Evolutionary conservation across 148 eudicot genomes (phyloP).

Genomic region (Gaultheria prostrata): DNA sequence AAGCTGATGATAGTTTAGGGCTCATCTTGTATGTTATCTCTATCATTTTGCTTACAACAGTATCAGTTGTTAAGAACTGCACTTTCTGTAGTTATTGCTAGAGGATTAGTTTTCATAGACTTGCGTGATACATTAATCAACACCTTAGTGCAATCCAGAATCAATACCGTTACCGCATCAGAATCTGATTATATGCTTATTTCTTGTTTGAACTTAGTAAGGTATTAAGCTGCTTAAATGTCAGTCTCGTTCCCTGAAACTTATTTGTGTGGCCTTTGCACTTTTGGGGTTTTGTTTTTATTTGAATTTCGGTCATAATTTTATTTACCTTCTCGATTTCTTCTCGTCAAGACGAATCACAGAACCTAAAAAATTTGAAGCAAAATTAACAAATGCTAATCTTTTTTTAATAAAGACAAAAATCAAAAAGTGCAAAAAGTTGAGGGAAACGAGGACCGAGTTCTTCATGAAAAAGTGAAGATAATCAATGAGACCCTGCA

Average conservation of each 20-base stretch:
- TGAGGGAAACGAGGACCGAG: neutral
- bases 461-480: neutral
- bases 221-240: neutral
- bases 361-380: no score
- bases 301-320: no score
- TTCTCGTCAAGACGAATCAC: no score
- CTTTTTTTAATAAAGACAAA: no score
- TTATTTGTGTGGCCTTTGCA: no score
- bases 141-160: neutral
- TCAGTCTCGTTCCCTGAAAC: no score
- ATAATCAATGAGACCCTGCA: no score
- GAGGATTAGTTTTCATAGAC: neutral
- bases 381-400: no score
- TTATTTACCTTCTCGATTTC: no score
- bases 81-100: neutral
- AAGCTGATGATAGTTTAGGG: conserved; percentile 11
- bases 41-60: neutral
- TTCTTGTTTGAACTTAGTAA: neutral
- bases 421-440: no score
- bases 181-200: neutral
- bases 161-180: neutral
- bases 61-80: conserved; percentile 10
- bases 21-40: conserved; percentile 12
- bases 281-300: no score
- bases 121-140: neutral